A percentile compares a stretch with the other conserved stretches of the same genome.
Conservation (phyloP, 1,284 basidiomycete species). For the Rhodotorula sp. region DNA sequence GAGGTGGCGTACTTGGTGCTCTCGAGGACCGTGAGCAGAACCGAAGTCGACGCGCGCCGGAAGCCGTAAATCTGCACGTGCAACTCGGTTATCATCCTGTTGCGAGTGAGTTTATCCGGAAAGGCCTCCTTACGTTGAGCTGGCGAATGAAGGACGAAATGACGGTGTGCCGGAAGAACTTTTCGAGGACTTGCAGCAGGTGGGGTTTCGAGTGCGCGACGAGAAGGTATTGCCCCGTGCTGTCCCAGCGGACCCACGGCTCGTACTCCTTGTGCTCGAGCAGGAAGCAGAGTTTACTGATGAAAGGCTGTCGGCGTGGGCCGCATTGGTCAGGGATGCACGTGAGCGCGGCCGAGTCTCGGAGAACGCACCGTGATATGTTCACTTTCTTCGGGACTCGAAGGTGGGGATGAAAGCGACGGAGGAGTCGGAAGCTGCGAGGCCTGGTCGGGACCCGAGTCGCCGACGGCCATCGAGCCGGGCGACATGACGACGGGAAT, state of each 20-base stretch:
- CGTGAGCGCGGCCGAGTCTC: neutral
- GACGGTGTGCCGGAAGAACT: slow-evolving; percentile 37
- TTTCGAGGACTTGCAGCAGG: slow-evolving; percentile 30
- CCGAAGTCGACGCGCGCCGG: slow-evolving; percentile 32
- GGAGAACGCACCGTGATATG: slow-evolving; percentile 3
- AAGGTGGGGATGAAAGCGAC: neutral
- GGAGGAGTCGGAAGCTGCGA: neutral
- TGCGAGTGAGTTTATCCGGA: neutral
- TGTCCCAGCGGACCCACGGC: slow-evolving; percentile 30
- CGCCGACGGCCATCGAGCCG: neutral
- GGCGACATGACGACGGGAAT: neutral
- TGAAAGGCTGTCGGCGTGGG: slow-evolving; percentile 21
- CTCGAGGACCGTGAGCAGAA: slow-evolving; percentile 32
- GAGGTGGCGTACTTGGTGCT: slow-evolving; percentile 8
- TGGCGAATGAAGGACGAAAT: slow-evolving; percentile 33
- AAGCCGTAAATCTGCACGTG: slow-evolving; percentile 34
- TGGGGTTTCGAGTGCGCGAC: slow-evolving; percentile 34
- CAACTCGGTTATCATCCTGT: neutral
- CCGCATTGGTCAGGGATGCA: neutral
- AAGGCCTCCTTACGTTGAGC: slow-evolving; percentile 22
- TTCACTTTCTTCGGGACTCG: slow-evolving; percentile 9
- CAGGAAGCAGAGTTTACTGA: slow-evolving; percentile 32
- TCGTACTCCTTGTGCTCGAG: slow-evolving; percentile 28
- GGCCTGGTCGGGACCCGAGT: neutral
- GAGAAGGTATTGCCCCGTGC: slow-evolving; percentile 22